Base-by-base conservation (phyloP, 2,329 filamentous ascomycete species). In the Exophiala lecanii-corni region DNA sequence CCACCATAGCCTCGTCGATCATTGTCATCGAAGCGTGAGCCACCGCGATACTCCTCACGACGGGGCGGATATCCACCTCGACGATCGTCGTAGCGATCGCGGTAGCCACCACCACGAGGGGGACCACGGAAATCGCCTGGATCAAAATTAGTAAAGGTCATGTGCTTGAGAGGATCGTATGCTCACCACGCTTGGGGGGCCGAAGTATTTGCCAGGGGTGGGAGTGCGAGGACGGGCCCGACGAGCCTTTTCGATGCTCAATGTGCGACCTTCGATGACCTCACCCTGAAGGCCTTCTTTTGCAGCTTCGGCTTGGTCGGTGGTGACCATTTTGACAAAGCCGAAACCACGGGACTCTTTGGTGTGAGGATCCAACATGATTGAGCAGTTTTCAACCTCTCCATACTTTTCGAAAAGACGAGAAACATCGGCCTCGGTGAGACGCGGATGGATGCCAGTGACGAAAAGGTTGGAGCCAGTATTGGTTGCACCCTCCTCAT, bases 351-450 rank as follows among this genome's bases (percentile, higher is more conserved):
- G 92, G 57, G 91, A 97, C 70, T 98, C 92, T 72, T 95, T 94
- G 61, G 87, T 94, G 69, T 98, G 92, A 50, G 92, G 92, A 63
- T 98, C 92, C 62, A 91, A 82, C 92, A 98, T 98, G 72, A 98
- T 98, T 68, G 96, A 94, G 74, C 91, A 97, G 72, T 94, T 97
- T 72, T 97, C 91, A 39, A 98, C 92, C 64, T 95, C 89, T 57
- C 92, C 92, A 61, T 97, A 97, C 71, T 97, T 98, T 72, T 96
- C 89, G 62, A 98, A 98, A 55, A 98, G 82, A 65, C 89, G 89
- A 41, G 86, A 85, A 50, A 98, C 87, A 63, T 97, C 92, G 12
- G 82, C 78, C 67, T 98, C 92, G 36, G 79, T 82, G 55, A 98
- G 79, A 59, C 86, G 86, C 45, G 92, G 92, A 66, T 97, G 89